phyloP scores from a whole-genome alignment of 352 stramenopile genomes.

The Phytophthora constricta region DNA sequence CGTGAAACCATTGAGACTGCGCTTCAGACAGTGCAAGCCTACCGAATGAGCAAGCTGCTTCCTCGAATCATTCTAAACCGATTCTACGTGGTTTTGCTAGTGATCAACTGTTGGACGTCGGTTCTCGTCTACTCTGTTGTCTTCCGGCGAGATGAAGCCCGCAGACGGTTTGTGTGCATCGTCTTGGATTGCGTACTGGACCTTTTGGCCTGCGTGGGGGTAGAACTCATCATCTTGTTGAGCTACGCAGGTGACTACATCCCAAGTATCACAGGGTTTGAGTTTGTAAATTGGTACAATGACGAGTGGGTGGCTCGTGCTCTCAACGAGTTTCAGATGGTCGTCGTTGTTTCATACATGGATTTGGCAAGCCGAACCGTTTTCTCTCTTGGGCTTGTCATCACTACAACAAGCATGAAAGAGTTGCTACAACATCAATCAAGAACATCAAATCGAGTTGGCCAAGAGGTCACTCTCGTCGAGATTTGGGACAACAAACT shows the following conservation, averaged over 20 bases:
- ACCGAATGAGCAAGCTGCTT: constrained; percentile 16
- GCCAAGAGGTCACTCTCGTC: too few relatives aligned
- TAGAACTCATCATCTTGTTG: constrained; percentile 3
- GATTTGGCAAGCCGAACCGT: constrained; percentile 22
- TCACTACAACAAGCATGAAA: too few relatives aligned
- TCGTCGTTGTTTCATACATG: constrained; percentile 21
- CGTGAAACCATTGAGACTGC: neutral
- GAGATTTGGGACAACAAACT: constrained; percentile 10
- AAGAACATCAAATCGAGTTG: too few relatives aligned
- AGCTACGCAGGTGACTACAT: constrained; percentile 15
- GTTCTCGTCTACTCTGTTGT: constrained; percentile 8
- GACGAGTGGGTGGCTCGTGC: too few relatives aligned
- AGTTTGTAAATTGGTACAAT: neutral
- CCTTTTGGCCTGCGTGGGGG: too few relatives aligned
- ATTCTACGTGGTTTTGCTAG: constrained; percentile 28
- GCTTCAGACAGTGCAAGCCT: constrained; percentile 15
- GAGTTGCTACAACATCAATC: too few relatives aligned
- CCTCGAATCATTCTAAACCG: constrained; percentile 28
- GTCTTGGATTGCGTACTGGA: too few relatives aligned
- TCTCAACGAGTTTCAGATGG: constrained; percentile 26
- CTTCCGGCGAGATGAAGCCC: constrained; percentile 5
- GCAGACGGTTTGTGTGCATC: too few relatives aligned
- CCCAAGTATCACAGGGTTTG: neutral
- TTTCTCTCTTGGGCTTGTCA: too few relatives aligned
- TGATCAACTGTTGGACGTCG: constrained; percentile 22